A percentile compares a stretch with the other conserved stretches of the same genome.
Conservation (phyloP, 345 rosid species). For the Brassica carinata region DNA sequence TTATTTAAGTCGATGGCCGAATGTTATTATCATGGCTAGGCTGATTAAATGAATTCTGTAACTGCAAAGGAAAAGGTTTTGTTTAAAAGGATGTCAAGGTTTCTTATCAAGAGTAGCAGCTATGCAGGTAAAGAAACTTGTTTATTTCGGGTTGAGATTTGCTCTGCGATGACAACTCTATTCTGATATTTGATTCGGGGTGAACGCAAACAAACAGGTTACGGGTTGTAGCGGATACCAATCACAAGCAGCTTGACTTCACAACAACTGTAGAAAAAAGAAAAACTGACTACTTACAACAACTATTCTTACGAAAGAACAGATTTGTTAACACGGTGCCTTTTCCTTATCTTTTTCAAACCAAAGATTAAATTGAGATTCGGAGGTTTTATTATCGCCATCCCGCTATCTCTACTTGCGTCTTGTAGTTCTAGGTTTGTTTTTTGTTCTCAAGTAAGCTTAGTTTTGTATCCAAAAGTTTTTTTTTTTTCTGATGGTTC, state of each 20-base stretch:
- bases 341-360: conserved; percentile 43
- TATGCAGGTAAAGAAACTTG: conserved; percentile 63
- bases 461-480: conserved; percentile 34
- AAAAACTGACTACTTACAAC: conserved; percentile 70
- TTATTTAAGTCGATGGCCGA: background rate
- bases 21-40: conserved; percentile 46
- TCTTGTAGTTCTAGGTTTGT: conserved; percentile 17
- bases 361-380: conserved; percentile 36
- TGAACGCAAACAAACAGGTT: conserved; percentile 50
- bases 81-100: conserved; percentile 73
- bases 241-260: conserved; percentile 71
- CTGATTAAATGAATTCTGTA: conserved; percentile 72
- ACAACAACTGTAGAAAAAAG: conserved; percentile 40
- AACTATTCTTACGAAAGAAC: conserved; percentile 64
- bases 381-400: conserved; percentile 8
- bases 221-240: conserved; percentile 70
- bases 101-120: conserved; percentile 71
- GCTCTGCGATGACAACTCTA: background rate
- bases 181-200: conserved; percentile 5
- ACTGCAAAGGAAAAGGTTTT: conserved; percentile 73
- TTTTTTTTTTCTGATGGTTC: conserved; percentile 29
- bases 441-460: conserved; percentile 22
- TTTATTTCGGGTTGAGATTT: background rate
- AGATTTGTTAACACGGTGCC: conserved; percentile 36
- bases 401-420: background rate